These are phyloP conservation scores for Pulveroboletus sp. DNA, from an alignment of 768 basidiomycete genomes.

Conservation along the genomic window DNA sequence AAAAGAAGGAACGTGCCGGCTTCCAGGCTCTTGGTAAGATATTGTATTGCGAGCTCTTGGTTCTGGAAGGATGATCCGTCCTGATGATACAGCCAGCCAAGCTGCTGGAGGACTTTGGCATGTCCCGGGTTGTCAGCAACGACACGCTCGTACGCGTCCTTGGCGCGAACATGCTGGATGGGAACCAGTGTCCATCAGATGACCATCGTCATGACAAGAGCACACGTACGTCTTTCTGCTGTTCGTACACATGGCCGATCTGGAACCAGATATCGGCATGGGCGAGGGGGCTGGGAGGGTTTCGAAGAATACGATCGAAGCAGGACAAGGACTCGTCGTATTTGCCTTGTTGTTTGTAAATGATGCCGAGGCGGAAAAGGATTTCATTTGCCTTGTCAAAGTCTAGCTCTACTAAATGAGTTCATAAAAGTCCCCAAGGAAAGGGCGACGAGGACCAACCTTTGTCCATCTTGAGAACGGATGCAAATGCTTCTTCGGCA, in stretches of 20 bases:
- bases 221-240: slow-evolving; percentile 84
- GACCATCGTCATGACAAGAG: neutral
- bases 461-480: slow-evolving; percentile 95
- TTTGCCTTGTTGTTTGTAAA: slow-evolving; percentile 98
- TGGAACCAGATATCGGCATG: slow-evolving; percentile 99
- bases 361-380: slow-evolving; percentile 95
- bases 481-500: slow-evolving; percentile 97
- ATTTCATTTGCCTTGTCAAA: slow-evolving; percentile 99
- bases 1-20: slow-evolving; percentile 58
- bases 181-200: slow-evolving; percentile 11
- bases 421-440: slow-evolving; percentile 21
- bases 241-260: slow-evolving; percentile 97
- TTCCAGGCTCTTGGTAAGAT: slow-evolving; percentile 92
- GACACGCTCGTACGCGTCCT: slow-evolving; percentile 95
- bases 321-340: slow-evolving; percentile 85
- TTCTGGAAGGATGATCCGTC: slow-evolving; percentile 94
- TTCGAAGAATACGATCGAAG: slow-evolving; percentile 95
- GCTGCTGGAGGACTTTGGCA: slow-evolving; percentile 95
- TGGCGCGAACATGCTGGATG: slow-evolving; percentile 77
- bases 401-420: slow-evolving; percentile 47
- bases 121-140: slow-evolving; percentile 90
- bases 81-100: slow-evolving; percentile 98
- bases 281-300: slow-evolving; percentile 92
- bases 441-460: slow-evolving; percentile 46
- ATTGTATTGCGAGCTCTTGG: slow-evolving; percentile 90